Evolutionary conservation across 2,329 filamentous ascomycete species (phyloP).

Genomic region (Lachnellula arida): DNA sequence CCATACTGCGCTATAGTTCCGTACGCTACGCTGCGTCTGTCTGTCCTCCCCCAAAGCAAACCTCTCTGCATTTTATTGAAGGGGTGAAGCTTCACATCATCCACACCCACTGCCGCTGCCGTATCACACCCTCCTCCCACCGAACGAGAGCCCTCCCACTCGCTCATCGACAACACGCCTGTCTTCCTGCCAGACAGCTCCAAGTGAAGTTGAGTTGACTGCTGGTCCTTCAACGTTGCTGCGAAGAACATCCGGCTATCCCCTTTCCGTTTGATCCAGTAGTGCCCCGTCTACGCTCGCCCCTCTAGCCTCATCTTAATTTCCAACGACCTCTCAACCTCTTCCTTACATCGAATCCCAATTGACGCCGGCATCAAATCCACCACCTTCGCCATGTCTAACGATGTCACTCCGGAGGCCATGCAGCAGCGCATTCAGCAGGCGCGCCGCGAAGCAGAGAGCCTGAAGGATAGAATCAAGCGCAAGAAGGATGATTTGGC

Average conservation of each 20-base stretch:
- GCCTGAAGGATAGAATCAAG: conserved; percentile 97
- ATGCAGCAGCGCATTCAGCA: conserved; percentile 93
- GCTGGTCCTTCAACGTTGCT: background rate
- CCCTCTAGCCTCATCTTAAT: conserved; percentile 7
- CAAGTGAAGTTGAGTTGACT: background rate
- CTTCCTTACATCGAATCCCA: conserved; percentile 11
- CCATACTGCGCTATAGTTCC: too few relatives aligned
- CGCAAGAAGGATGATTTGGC: conserved; percentile 99
- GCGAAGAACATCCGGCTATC: background rate
- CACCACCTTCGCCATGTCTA: conserved; percentile 32
- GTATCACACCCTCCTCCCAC: too few relatives aligned
- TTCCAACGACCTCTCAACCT: conserved; percentile 8
- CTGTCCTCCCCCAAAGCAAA: too few relatives aligned
- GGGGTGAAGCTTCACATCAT: too few relatives aligned
- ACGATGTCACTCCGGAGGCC: conserved; percentile 64
- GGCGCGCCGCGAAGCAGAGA: conserved; percentile 95
- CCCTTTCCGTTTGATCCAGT: background rate
- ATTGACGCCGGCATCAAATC: conserved; percentile 14
- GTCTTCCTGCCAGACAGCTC: background rate
- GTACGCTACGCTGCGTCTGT: too few relatives aligned
- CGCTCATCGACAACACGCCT: background rate
- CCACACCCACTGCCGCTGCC: too few relatives aligned
- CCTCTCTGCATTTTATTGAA: too few relatives aligned
- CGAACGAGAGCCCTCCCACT: conserved; percentile 12
- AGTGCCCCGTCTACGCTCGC: background rate